phyloP scores from a whole-genome alignment of 208 protist genomes.

The Wallacemonas sp. region DNA sequence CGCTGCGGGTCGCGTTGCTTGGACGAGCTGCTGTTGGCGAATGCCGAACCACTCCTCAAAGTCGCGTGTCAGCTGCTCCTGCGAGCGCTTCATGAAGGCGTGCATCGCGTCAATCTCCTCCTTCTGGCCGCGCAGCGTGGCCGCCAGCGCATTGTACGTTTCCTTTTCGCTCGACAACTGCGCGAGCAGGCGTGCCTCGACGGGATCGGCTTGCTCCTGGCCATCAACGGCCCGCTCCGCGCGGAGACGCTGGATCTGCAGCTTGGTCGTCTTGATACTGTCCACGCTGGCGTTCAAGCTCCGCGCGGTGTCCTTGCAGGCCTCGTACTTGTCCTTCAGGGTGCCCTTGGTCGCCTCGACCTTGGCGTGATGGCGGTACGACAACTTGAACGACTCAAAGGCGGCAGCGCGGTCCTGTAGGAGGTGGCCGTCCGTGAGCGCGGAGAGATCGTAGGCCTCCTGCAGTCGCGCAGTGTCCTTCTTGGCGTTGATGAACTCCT shows the following conservation, averaged over 20 bases:
- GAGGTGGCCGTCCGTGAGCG: conserved; percentile 73
- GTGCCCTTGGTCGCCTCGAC: conserved; percentile 75
- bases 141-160: conserved; percentile 56
- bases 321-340: conserved; percentile 65
- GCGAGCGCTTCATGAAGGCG: conserved; percentile 79
- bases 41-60: conserved; percentile 87
- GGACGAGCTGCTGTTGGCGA: conserved; percentile 65
- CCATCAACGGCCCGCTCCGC: conserved; percentile 83
- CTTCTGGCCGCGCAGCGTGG: conserved; percentile 63
- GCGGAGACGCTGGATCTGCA: conserved; percentile 67
- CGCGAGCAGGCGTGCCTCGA: conserved; percentile 43
- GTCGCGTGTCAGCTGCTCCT: conserved; percentile 80
- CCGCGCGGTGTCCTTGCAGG: conserved; percentile 66
- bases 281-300: conserved; percentile 73
- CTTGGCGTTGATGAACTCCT: conserved; percentile 44
- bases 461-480: conserved; percentile 34
- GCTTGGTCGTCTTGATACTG: conserved; percentile 73
- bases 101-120: conserved; percentile 89
- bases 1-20: conserved; percentile 27
- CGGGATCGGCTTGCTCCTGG: conserved; percentile 48
- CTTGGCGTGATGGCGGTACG: conserved; percentile 74
- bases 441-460: conserved; percentile 48
- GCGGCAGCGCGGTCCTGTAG: conserved; percentile 77
- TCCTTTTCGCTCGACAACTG: conserved; percentile 21
- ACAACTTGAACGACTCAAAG: conserved; percentile 87